A percentile compares a stretch with the other conserved stretches of the same genome.
These are phyloP conservation scores for Pythium oligandrum DNA, from an alignment of 352 stramenopile genomes.

Conservation along the genomic window DNA sequence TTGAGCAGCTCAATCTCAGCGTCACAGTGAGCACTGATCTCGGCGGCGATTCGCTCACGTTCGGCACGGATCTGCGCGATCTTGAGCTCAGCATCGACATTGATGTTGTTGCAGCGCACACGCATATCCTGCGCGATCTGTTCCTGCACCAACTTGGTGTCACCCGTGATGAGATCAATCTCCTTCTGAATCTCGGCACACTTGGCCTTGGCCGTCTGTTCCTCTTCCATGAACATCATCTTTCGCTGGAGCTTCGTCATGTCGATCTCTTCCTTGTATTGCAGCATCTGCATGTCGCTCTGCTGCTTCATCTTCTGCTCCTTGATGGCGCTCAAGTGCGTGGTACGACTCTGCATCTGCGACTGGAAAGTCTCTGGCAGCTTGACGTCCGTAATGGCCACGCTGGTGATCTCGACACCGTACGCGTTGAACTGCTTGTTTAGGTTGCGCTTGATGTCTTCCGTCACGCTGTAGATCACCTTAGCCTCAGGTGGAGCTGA, in stretches of 20 bases:
- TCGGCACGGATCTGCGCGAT: slow-evolving; percentile 43
- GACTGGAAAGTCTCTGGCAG: slow-evolving; percentile 53
- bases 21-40: slow-evolving; percentile 37
- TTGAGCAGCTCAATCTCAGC: slow-evolving; percentile 40
- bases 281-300: slow-evolving; percentile 68
- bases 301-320: slow-evolving; percentile 80
- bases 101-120: slow-evolving; percentile 40
- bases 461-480: slow-evolving; percentile 44
- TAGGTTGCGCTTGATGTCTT: slow-evolving; percentile 60
- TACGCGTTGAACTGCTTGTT: slow-evolving; percentile 71
- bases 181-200: slow-evolving; percentile 56
- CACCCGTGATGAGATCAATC: slow-evolving; percentile 43
- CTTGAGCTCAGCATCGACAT: slow-evolving; percentile 31
- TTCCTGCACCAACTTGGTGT: slow-evolving; percentile 42
- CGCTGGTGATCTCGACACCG: slow-evolving; percentile 59
- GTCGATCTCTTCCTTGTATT: slow-evolving; percentile 51
- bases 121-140: slow-evolving; percentile 50
- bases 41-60: slow-evolving; percentile 32
- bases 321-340: slow-evolving; percentile 59
- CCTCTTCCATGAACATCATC: slow-evolving; percentile 57
- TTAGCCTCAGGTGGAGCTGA: slow-evolving; percentile 7
- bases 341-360: slow-evolving; percentile 66
- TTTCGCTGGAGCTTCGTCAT: slow-evolving; percentile 42
- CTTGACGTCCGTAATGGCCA: slow-evolving; percentile 63
- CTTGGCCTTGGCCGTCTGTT: slow-evolving; percentile 46